Percentiles rank a stretch among this genome's conserved stretches.
phyloP scores from a whole-genome alignment of 2,329 filamentous ascomycete genomes.

The Akanthomyces dipterigenus region DNA sequence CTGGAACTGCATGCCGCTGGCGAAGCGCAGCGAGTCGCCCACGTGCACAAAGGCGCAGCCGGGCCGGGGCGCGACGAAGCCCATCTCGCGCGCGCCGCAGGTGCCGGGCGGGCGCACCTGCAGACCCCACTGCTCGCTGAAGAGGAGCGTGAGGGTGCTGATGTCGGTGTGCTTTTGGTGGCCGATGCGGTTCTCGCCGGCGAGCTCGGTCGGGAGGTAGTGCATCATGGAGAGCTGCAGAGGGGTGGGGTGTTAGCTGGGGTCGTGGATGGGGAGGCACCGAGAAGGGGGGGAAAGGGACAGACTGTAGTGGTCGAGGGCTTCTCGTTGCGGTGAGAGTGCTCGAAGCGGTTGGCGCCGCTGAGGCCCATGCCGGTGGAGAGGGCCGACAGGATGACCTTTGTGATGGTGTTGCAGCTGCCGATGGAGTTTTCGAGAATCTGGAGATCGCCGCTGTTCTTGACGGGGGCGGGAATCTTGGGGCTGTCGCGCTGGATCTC shows the following conservation, averaged over 20 bases:
- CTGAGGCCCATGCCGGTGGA: constrained; percentile 40
- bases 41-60: constrained; percentile 51
- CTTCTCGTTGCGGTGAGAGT: constrained; percentile 43
- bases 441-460: constrained; percentile 40
- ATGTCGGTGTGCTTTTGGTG: constrained; percentile 54
- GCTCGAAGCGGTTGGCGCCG: constrained; percentile 41
- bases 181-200: constrained; percentile 37
- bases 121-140: constrained; percentile 50
- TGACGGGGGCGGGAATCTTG: constrained; percentile 39
- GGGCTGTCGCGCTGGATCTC: constrained; percentile 42
- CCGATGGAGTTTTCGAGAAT: constrained; percentile 44
- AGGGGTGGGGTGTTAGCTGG: neutral
- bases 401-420: constrained; percentile 43
- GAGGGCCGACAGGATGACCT: constrained; percentile 43
- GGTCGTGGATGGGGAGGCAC: neutral
- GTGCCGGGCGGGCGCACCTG: constrained; percentile 44
- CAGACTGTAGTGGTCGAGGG: constrained; percentile 37
- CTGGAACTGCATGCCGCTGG: constrained; percentile 45
- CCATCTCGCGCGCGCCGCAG: constrained; percentile 38
- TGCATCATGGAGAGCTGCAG: constrained; percentile 44
- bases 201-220: constrained; percentile 41
- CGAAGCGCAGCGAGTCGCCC: constrained; percentile 52
- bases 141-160: constrained; percentile 47
- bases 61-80: constrained; percentile 44
- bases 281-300: neutral